Evolutionary conservation across 495 filamentous ascomycete species (phyloP).

Genomic region (Hypoxylon intermedium): DNA sequence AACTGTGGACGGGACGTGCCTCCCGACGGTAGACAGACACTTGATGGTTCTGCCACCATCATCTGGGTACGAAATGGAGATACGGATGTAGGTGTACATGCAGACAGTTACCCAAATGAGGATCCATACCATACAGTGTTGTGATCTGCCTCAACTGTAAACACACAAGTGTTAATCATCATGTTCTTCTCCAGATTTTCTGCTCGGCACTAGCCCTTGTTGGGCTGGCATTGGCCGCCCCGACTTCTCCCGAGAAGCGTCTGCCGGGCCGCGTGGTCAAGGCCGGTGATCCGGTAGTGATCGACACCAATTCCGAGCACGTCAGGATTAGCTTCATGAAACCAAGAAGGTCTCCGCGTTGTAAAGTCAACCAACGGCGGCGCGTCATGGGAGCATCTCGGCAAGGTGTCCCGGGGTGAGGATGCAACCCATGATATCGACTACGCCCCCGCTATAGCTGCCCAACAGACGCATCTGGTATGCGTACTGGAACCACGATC

Average conservation of each 20-base stretch:
- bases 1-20: conserved; percentile 43
- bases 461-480: too few species aligned
- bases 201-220: conserved; percentile 8
- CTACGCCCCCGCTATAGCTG: too few species aligned
- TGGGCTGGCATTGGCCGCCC: conserved; percentile 5
- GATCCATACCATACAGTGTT: background rate
- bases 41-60: conserved; percentile 58
- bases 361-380: too few species aligned
- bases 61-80: conserved; percentile 62
- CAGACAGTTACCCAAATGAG: conserved; percentile 45
- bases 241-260: conserved; percentile 12
- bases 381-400: too few species aligned
- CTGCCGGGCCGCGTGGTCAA: conserved; percentile 27
- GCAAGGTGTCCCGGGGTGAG: too few species aligned
- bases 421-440: too few species aligned
- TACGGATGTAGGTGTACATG: conserved; percentile 61
- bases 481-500: too few species aligned
- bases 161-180: background rate
- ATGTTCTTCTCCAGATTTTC: conserved; percentile 20
- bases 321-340: too few species aligned
- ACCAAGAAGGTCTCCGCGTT: too few species aligned
- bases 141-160: conserved; percentile 4
- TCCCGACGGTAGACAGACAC: conserved; percentile 58
- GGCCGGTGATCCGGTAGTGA: conserved; percentile 33
- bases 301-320: conserved; percentile 51